phyloP scores from a whole-genome alignment of 2,329 filamentous ascomycete species.

The Grosmannia clavigera region DNA sequence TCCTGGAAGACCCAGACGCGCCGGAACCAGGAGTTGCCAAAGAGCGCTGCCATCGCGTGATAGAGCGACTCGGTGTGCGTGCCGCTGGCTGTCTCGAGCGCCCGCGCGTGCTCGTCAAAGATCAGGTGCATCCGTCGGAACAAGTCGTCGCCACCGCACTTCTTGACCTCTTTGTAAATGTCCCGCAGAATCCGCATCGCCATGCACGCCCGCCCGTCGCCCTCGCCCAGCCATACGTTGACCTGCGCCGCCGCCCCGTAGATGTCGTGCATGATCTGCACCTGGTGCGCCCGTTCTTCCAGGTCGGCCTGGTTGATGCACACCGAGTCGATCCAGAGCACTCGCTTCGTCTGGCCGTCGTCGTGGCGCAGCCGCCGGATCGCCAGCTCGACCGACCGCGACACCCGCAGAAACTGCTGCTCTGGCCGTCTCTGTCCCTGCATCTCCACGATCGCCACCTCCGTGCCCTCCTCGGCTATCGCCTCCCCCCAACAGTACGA shows the following conservation, averaged over 20 bases:
- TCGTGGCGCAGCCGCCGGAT: no score
- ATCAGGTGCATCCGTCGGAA: no score
- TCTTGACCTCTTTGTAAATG: not conserved
- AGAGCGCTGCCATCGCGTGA: not conserved
- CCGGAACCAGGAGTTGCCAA: not conserved
- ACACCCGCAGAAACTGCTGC: no score
- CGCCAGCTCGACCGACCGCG: no score
- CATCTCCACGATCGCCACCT: no score
- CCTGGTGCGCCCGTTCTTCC: not conserved
- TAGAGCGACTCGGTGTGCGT: not conserved
- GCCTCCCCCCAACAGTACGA: no score
- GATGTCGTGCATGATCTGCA: not conserved
- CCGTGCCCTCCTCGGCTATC: no score
- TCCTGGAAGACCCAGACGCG: not conserved
- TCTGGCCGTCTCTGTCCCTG: no score
- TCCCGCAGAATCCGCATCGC: not conserved
- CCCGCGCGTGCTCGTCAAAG: not conserved
- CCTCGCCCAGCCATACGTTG: not conserved
- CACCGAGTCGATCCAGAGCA: not conserved
- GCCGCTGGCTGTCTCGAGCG: no score
- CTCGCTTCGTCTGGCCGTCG: no score
- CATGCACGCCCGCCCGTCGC: not conserved
- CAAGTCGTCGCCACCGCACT: no score
- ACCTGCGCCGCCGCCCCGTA: not conserved
- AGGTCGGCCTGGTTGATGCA: not conserved